Base-by-base conservation (phyloP, 331 rosid species). In the Quercus lobata region DNA sequence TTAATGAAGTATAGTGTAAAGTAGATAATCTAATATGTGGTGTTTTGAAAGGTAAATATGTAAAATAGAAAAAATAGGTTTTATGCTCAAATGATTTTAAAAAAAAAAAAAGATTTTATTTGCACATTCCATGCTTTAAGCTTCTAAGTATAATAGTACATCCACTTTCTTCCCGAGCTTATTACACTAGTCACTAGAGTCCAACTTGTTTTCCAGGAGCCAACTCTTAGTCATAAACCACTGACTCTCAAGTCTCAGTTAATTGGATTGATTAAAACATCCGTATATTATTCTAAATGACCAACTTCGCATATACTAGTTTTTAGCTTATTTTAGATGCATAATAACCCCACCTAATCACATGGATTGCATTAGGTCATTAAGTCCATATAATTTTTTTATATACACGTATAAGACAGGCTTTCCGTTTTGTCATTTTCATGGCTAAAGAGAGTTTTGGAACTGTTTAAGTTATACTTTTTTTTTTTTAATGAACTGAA, bases 21-120 rank as follows among this genome's bases (percentile, higher is more conserved):
- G 8, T 41, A 41, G 0, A 41, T 41, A 41, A 41, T 41, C 0
- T 8, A 0, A 41, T 41, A 41, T 41, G 3, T 0, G 1, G 3
- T 41, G 0, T 8, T 41, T 8, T 41, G 0, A 41, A 37, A 8
- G 0, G 0, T 41, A 41, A 41, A 8, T 2, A 41, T 41, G 0
- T 41, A 41, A 41, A 41, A 35, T 35, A 35, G 0, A 8, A 8
- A 41, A 41, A 2, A 0, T 2, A 41, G 0, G 1, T 41, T 41
- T 8, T 8, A 8, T 41, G 3, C 12, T 41, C 8, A 41, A 41
- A 41, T 41, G 44, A 35, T 35, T 6, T 0, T 0, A 1, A 1
- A 6, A 35, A 6, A 37, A 7, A 7, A 37, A 7, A 0, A 37
- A 37, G 1, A 41, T 8, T 8, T 8, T 2, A 41, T 41, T 41